A percentile compares a stretch with the other conserved stretches of the same genome.
These are phyloP conservation scores for Diaporthe citriasiana DNA, from an alignment of 2,329 filamentous ascomycete species.

Conservation along the genomic window DNA sequence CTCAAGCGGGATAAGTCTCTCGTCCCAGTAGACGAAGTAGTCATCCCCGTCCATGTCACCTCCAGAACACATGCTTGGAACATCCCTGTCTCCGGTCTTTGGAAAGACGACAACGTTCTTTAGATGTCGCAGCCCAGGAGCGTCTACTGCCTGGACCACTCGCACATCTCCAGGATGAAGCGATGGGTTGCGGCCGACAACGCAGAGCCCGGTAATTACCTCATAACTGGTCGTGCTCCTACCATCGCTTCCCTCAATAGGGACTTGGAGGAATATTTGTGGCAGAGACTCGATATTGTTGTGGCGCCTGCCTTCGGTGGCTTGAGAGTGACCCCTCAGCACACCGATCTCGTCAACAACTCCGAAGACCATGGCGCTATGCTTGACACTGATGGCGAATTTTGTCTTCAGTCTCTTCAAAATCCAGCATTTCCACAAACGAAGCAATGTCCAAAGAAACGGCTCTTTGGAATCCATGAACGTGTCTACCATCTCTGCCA, in stretches of 20 bases:
- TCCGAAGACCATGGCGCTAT: slow-evolving; percentile 90
- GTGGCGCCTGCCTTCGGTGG: slow-evolving; percentile 54
- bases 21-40: slow-evolving; percentile 94
- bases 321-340: slow-evolving; percentile 78
- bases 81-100: slow-evolving; percentile 82
- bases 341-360: slow-evolving; percentile 87
- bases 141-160: slow-evolving; percentile 86
- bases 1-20: slow-evolving; percentile 74
- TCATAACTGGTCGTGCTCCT: slow-evolving; percentile 68
- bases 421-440: slow-evolving; percentile 90
- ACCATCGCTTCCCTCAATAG: slow-evolving; percentile 58
- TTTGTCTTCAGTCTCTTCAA: slow-evolving; percentile 94
- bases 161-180: slow-evolving; percentile 94
- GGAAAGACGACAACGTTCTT: slow-evolving; percentile 91
- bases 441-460: slow-evolving; percentile 83
- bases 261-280: slow-evolving; percentile 91
- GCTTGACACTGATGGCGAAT: slow-evolving; percentile 83
- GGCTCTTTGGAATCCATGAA: slow-evolving; percentile 84
- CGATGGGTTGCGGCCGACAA: slow-evolving; percentile 92
- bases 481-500: slow-evolving; percentile 82
- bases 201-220: slow-evolving; percentile 81
- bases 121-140: slow-evolving; percentile 79
- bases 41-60: slow-evolving; percentile 97
- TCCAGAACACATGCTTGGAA: slow-evolving; percentile 95
- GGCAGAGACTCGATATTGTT: slow-evolving; percentile 67